A percentile compares a stretch with the other conserved stretches of the same genome.
These are phyloP conservation scores for Stemphylium vesicarium DNA, from an alignment of 2,329 filamentous ascomycete species.

Conservation along the genomic window DNA sequence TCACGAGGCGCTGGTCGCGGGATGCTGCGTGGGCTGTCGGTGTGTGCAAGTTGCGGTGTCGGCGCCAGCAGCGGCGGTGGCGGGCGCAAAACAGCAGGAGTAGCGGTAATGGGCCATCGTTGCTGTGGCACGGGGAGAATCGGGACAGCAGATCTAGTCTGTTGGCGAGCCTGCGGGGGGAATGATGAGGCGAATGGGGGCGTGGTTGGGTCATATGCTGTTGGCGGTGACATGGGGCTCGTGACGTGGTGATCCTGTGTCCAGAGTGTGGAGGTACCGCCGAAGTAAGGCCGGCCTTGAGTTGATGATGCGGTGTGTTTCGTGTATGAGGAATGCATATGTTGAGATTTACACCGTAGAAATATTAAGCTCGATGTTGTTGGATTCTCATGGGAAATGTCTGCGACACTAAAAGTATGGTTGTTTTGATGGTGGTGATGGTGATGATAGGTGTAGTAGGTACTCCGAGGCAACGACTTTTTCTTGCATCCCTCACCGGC, in stretches of 20 bases:
- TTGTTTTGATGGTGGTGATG: neutral
- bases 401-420: neutral
- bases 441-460: neutral
- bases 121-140: neutral
- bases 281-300: neutral
- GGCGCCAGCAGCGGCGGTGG: constrained; percentile 5
- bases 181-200: constrained; percentile 7
- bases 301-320: neutral
- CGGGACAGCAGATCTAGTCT: neutral
- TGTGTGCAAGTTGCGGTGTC: constrained; percentile 10
- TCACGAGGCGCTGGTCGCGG: constrained; percentile 19
- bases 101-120: neutral
- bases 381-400: neutral
- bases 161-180: neutral
- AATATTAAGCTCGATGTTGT: neutral
- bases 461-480: neutral
- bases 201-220: constrained; percentile 21
- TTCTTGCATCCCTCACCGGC: neutral
- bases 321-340: neutral
- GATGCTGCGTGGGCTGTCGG: constrained; percentile 6
- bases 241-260: constrained; percentile 19
- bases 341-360: neutral
- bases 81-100: neutral
- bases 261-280: constrained; percentile 1
- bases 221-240: constrained; percentile 13